Evolutionary conservation across 2,329 filamentous ascomycete genomes (phyloP), one percentile per base, ranked within the genome.

Genomic region (Cordyceps pruinosa): DNA sequence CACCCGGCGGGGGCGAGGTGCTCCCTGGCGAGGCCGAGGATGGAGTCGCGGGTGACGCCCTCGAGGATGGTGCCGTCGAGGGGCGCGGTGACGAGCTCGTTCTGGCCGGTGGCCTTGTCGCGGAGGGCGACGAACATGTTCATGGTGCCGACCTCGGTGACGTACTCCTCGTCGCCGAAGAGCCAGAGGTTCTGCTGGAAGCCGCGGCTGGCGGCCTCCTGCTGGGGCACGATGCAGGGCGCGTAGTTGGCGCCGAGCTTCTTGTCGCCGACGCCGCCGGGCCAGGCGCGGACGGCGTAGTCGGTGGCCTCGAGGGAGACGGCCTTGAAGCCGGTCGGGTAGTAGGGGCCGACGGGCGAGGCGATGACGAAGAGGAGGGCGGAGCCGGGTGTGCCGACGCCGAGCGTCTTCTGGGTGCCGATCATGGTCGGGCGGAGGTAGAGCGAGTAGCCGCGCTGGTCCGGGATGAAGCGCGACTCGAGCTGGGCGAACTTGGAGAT

Each of bases 121-220:
- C 85, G 85, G 65, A 97, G 75, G 42, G 88, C 92, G 32, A 88
- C 87, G 68, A 97, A 99, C 71, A 99, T 85, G 76, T 99, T 99
- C 94, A 99, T 99, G 58, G 94, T 97, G 67, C 94, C 94, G 57
- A 97, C 94, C 75, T 99, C 94, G 47, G 94, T 99, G 58, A 97
- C 87, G 68, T 87, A 96, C 72, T 97, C 90, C 73, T 97, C 90
- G 68, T 95, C 87, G 44, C 92, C 92, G 69, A 97, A 99, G 32
- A 99, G 78, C 94, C 94, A 99, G 55, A 99, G 81, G 75, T 97
- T 99, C 78, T 99, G 94, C 76, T 97, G 93, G 81, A 92, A 96
- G 23, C 94, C 94, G 57, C 91, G 85, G 72, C 86, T 88, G 46
- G 91, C 90, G 42, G 94, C 94, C 74, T 96, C 84, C 66, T 94